Percentiles rank a stretch among this genome's conserved stretches.
phyloP scores from a whole-genome alignment of 2,329 filamentous ascomycete species.

The Helotiales sp. region DNA sequence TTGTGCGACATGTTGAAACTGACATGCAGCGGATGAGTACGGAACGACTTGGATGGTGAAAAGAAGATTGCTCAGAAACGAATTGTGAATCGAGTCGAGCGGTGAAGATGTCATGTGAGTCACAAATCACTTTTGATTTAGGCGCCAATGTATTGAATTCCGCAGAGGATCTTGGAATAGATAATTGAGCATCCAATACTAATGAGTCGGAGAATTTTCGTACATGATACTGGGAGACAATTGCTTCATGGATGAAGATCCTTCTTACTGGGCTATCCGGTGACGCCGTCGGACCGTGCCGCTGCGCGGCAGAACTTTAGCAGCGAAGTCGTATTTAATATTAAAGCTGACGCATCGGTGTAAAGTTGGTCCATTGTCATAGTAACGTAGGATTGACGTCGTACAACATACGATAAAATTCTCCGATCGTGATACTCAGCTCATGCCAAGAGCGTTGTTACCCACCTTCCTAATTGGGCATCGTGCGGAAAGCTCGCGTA shows the following conservation, averaged over 20 bases:
- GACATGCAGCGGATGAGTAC: no score
- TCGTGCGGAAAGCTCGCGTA: no score
- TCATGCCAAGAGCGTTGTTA: not conserved
- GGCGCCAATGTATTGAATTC: no score
- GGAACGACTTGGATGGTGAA: not conserved
- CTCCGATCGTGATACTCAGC: not conserved
- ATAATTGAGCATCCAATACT: no score
- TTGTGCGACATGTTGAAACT: no score
- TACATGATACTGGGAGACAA: not conserved
- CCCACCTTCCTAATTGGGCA: not conserved
- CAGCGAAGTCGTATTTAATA: not conserved
- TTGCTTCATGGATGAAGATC: not conserved
- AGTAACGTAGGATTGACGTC: not conserved
- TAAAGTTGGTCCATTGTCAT: not conserved
- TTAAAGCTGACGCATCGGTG: not conserved
- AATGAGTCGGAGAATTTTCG: not conserved
- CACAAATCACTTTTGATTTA: not conserved
- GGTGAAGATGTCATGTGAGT: not conserved
- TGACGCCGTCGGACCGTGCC: not conserved
- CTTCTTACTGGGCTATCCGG: not conserved
- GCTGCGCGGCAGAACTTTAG: not conserved
- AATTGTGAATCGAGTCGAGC: not conserved
- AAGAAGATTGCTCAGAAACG: not conserved
- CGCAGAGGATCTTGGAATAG: no score
- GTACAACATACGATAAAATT: not conserved